Evolutionary conservation across 345 rosid genomes (phyloP), one percentile per base, ranked within the genome.

Genomic region (Fremontodendron californicum): DNA sequence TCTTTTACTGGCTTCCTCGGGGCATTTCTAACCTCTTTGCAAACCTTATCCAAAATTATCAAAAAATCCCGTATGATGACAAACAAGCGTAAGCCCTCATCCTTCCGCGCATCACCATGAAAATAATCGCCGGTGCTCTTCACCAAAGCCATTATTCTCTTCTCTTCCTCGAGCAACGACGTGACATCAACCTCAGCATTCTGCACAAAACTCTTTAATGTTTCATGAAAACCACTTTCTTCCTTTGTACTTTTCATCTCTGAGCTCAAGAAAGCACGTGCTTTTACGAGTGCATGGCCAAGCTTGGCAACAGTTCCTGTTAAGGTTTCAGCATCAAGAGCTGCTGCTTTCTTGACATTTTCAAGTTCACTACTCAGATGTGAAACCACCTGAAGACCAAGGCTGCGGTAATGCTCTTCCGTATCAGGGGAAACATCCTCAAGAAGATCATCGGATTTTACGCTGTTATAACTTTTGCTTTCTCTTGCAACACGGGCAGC

Each of bases 111-210:
- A 58, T 96, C 94, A 43, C 99, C 99, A 79, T 96, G 98, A 89
- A 94, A 96, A 77, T 96, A 96, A 77, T 96, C 97, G 0, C 97
- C 97, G 13, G 98, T 90, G 79, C 88, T 90, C 87, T 92, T 96
- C 90, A 94, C 98, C 74, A 96, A 57, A 67, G 88, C 86, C 91
- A 88, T 87, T 72, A 96, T 93, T 79, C 91, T 92, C 91, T 90
- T 92, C 75, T 96, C 99, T 86, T 96, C 98, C 74, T 78, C 91
- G 43, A 87, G 85, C 81, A 94, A 78, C 25, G 84, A 72, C 85
- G 68, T 84, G 78, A 92, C 78, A 62, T 90, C 92, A 23, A 76
- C 89, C 83, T 90, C 97, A 2, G 97, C 97, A 51, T 81, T 88
- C 85, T 88, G 89, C 86, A 90, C 94, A 74, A 96, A 96, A 83